Evolutionary conservation across 202 grass and related monocot genomes (phyloP).

Genomic region (Setaria italica): DNA sequence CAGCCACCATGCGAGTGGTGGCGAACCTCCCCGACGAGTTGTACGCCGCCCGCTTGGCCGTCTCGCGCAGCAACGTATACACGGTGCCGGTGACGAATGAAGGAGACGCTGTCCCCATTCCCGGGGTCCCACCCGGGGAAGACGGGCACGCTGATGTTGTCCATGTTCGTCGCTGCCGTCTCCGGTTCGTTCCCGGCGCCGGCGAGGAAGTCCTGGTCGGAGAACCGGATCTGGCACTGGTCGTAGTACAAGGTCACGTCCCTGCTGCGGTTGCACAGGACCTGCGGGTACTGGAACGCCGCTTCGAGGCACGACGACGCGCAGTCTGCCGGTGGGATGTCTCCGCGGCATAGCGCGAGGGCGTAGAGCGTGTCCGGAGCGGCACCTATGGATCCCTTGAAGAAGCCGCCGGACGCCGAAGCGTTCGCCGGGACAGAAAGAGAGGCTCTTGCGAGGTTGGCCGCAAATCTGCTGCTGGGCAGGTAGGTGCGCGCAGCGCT

Average conservation of each 20-base stretch:
- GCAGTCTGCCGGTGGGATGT: constrained; percentile 7
- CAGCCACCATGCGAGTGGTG: too few species aligned
- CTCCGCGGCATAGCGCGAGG: constrained; percentile 48
- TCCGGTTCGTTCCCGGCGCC: too few species aligned
- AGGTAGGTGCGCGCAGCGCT: constrained; percentile 7
- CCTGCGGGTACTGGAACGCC: constrained; percentile 23
- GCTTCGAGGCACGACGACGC: constrained; percentile 19
- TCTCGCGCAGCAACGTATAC: too few species aligned
- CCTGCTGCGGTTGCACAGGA: neutral
- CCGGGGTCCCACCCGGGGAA: too few species aligned
- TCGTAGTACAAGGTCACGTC: neutral
- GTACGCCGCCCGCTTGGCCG: too few species aligned
- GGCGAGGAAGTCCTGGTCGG: too few species aligned
- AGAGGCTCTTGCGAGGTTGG: constrained; percentile 36
- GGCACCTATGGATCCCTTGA: neutral
- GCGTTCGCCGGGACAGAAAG: constrained; percentile 5
- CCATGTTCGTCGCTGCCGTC: too few species aligned
- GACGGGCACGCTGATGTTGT: too few species aligned
- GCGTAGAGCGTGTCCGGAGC: constrained; percentile 17
- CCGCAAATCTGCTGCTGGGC: constrained; percentile 41
- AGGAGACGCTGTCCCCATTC: too few species aligned
- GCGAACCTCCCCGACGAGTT: too few species aligned
- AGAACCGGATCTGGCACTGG: too few species aligned
- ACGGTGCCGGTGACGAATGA: too few species aligned
- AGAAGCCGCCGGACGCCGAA: constrained; percentile 7